phyloP scores from a whole-genome alignment of 805 yeast species.

The Candida namnaoensis region DNA sequence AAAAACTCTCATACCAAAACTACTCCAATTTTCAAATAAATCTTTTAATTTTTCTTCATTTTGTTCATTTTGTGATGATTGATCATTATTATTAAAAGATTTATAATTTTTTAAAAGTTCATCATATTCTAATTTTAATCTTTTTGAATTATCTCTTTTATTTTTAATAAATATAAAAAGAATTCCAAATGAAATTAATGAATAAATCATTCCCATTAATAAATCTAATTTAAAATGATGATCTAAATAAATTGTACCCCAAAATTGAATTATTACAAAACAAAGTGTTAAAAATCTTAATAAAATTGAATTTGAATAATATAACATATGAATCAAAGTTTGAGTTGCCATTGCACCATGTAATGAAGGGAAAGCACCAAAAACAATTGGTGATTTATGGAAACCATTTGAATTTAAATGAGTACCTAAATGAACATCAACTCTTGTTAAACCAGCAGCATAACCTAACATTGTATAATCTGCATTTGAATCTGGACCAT shows the following conservation, averaged over 20 bases:
- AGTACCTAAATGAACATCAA: conserved; percentile 55
- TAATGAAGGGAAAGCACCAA: conserved; percentile 56
- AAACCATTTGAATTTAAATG: conserved; percentile 53
- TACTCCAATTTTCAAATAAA: conserved; percentile 30
- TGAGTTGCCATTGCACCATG: conserved; percentile 62
- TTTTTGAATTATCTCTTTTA: conserved; percentile 13
- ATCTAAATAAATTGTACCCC: conserved; percentile 68
- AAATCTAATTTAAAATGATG: conserved; percentile 66
- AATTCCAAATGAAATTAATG: conserved; percentile 34
- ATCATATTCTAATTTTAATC: conserved; percentile 21
- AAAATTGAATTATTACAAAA: conserved; percentile 56
- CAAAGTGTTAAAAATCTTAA: conserved; percentile 23
- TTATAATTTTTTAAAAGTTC: too few relatives aligned
- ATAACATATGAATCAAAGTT: conserved; percentile 27
- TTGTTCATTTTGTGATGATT: too few relatives aligned
- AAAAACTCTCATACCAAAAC: conserved; percentile 64
- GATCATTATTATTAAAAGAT: conserved; percentile 2
- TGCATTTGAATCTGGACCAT: conserved; percentile 49
- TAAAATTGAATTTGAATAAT: conserved; percentile 25
- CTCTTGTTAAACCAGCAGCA: conserved; percentile 63
- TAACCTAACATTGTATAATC: conserved; percentile 57
- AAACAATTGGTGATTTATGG: conserved; percentile 60
- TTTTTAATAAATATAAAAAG: conserved; percentile 28
- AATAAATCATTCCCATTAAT: conserved; percentile 45
- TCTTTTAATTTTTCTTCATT: too few relatives aligned